A percentile compares a stretch with the other conserved stretches of the same genome.
Evolutionary conservation across 2,329 filamentous ascomycete genomes (phyloP).

Genomic region (Ophiosphaerella narmari): DNA sequence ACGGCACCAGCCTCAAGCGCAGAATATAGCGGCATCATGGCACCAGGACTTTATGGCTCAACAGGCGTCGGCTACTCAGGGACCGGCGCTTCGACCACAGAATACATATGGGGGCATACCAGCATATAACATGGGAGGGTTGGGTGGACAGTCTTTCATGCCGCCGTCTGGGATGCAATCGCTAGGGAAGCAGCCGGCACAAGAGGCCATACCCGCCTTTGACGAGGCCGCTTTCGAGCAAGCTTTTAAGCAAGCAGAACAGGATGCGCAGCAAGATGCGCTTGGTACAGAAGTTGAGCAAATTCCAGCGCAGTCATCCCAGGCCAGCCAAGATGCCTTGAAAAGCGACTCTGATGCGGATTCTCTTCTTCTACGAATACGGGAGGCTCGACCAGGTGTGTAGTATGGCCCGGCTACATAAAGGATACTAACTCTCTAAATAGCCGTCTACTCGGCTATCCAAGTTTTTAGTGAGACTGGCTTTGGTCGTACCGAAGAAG

Average conservation of each 20-base stretch:
- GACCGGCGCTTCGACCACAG: constrained; percentile 30
- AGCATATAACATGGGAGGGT: constrained; percentile 33
- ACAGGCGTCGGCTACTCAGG: constrained; percentile 40
- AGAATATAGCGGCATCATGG: constrained; percentile 54
- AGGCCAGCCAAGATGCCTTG: constrained; percentile 19
- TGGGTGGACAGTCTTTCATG: constrained; percentile 33
- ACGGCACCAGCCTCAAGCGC: constrained; percentile 49
- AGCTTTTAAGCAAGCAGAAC: constrained; percentile 58
- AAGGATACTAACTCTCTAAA: constrained; percentile 16
- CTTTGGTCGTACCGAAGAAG: constrained; percentile 30
- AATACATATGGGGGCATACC: constrained; percentile 32
- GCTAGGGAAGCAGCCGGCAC: constrained; percentile 38
- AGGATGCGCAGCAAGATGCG: constrained; percentile 51
- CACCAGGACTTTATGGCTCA: constrained; percentile 63
- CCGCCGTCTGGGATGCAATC: constrained; percentile 20
- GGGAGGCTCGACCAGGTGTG: constrained; percentile 42
- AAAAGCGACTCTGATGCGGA: constrained; percentile 30
- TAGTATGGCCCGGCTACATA: constrained; percentile 17
- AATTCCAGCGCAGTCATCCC: constrained; percentile 14
- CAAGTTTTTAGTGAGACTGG: constrained; percentile 42
- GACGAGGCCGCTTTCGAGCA: constrained; percentile 61
- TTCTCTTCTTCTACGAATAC: constrained; percentile 38
- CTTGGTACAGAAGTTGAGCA: constrained; percentile 28
- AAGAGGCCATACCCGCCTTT: constrained; percentile 49
- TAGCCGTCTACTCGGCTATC: constrained; percentile 40